Evolutionary conservation across 768 basidiomycete genomes (phyloP).

Genomic region (Lactarius trivialis): DNA sequence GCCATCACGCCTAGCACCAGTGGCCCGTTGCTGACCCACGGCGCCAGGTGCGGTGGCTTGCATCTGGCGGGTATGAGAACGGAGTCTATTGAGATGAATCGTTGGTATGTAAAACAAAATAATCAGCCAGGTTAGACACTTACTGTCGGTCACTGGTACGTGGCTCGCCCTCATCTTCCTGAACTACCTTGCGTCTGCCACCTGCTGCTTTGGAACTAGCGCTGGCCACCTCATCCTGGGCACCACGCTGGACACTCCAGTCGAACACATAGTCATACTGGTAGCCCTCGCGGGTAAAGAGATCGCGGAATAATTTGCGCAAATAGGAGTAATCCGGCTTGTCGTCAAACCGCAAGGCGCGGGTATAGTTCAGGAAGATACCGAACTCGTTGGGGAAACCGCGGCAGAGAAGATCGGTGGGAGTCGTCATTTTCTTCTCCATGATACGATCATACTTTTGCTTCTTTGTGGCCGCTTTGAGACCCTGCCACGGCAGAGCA

Average conservation of each 20-base stretch:
- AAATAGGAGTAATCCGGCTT: conserved; percentile 99
- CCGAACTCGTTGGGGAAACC: conserved; percentile 99
- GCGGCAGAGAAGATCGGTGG: conserved; percentile 93
- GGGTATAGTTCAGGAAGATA: conserved; percentile 98
- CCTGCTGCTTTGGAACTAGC: conserved; percentile 56
- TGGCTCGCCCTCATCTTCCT: conserved; percentile 74
- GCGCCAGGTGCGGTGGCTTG: conserved; percentile 50
- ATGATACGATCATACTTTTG: conserved; percentile 99
- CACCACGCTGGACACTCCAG: conserved; percentile 85
- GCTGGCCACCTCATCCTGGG: conserved; percentile 57
- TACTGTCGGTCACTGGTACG: conserved; percentile 79
- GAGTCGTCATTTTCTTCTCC: conserved; percentile 99
- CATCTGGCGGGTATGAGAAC: conserved; percentile 80
- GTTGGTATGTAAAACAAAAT: conserved; percentile 18
- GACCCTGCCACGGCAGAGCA: conserved; percentile 96
- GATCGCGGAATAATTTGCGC: conserved; percentile 97
- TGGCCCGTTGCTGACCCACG: conserved; percentile 39
- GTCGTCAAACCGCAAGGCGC: conserved; percentile 98
- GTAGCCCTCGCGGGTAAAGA: conserved; percentile 95
- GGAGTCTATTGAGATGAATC: conserved; percentile 48
- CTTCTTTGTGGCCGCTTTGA: conserved; percentile 99
- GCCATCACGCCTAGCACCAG: conserved; percentile 37
- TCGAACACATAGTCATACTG: conserved; percentile 99
- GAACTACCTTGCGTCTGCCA: conserved; percentile 72
- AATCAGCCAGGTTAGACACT: conserved; percentile 32